phyloP scores from a whole-genome alignment of 345 rosid species.

The Trapa bicornis region DNA sequence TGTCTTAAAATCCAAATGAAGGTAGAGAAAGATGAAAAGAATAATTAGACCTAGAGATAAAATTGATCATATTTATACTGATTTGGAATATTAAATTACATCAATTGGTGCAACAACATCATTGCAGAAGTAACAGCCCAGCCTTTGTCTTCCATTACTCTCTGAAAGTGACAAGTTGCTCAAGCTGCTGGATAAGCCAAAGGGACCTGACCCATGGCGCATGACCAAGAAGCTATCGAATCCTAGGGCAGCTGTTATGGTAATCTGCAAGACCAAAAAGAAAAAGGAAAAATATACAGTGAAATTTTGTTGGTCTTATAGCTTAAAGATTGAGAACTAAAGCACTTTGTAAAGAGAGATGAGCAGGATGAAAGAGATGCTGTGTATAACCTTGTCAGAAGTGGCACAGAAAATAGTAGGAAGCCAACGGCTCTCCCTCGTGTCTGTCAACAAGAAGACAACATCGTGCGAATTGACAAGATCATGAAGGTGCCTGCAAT shows the following conservation, averaged over 20 bases:
- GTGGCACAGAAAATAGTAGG: slow-evolving; percentile 76
- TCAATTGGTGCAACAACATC: slow-evolving; percentile 93
- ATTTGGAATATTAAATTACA: slow-evolving; percentile 29
- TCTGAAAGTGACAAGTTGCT: slow-evolving; percentile 29
- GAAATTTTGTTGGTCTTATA: neutral
- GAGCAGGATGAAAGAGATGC: slow-evolving; percentile 2
- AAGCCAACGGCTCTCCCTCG: slow-evolving; percentile 98
- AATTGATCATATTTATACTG: slow-evolving; percentile 5
- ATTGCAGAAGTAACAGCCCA: slow-evolving; percentile 97
- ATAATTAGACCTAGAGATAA: neutral
- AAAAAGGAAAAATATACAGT: neutral
- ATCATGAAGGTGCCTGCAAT: slow-evolving; percentile 52
- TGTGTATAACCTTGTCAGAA: slow-evolving; percentile 53
- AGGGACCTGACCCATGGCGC: slow-evolving; percentile 95
- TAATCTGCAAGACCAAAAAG: slow-evolving; percentile 34
- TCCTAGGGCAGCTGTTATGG: slow-evolving; percentile 87
- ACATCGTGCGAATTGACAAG: slow-evolving; percentile 79
- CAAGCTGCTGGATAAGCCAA: slow-evolving; percentile 27
- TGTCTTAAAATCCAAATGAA: neutral
- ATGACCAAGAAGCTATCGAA: slow-evolving; percentile 94
- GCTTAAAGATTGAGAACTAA: neutral
- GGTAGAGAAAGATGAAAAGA: neutral
- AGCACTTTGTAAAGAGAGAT: neutral
- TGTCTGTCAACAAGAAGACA: slow-evolving; percentile 87
- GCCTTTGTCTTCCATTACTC: slow-evolving; percentile 33